Conservation (phyloP, 83 land plant species). For the Thuja plicata region DNA sequence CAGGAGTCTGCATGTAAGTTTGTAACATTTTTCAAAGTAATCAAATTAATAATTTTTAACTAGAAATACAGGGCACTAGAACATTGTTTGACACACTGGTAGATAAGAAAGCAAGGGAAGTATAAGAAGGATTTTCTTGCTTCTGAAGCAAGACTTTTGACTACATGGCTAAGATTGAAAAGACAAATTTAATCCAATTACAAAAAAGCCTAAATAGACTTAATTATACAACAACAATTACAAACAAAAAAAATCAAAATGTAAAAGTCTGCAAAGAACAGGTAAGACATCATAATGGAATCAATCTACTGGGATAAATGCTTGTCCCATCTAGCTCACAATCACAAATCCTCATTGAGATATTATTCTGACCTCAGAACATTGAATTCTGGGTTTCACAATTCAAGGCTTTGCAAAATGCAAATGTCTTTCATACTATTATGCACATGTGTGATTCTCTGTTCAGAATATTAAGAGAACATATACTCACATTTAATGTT, state of each 20-base stretch:
- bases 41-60: background rate
- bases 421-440: background rate
- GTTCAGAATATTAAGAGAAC: background rate
- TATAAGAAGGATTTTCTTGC: background rate
- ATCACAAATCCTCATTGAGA: background rate
- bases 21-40: background rate
- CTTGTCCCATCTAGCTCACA: background rate
- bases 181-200: background rate
- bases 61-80: background rate
- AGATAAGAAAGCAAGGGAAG: background rate
- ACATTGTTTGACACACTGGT: background rate
- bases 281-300: background rate
- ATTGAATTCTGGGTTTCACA: background rate
- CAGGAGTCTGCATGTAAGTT: background rate
- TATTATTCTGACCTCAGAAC: background rate
- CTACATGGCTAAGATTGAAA: background rate
- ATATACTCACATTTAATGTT: slow-evolving; percentile 6
- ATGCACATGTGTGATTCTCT: background rate
- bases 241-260: background rate
- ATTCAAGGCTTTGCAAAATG: background rate
- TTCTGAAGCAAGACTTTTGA: background rate
- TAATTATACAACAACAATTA: background rate
- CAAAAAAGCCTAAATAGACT: background rate
- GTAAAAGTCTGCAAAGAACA: background rate
- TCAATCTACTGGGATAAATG: background rate